phyloP scores from a whole-genome alignment of 306 rosid species.

The Acmispon strigosus region DNA sequence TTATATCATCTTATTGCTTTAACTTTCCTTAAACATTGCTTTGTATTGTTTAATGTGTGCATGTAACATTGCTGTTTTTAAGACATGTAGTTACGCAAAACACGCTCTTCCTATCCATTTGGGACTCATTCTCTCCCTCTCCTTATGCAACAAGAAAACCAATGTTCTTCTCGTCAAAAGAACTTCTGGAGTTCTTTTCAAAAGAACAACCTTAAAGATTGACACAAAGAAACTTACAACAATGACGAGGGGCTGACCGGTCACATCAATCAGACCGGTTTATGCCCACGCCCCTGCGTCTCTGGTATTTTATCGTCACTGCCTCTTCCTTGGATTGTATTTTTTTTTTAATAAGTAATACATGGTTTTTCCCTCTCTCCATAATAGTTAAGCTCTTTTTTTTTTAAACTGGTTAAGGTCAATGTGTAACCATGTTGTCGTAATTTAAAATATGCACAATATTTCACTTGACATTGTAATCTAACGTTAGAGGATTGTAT shows the following conservation, averaged over 20 bases:
- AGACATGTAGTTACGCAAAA: background rate
- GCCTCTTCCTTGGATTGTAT: background rate
- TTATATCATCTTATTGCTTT: no score
- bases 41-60: no score
- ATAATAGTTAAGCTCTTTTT: background rate
- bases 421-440: no score
- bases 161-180: background rate
- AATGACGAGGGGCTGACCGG: background rate
- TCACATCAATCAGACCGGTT: background rate
- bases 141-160: background rate
- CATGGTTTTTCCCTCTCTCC: background rate
- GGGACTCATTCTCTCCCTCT: background rate
- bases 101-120: background rate
- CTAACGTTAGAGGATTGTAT: no score
- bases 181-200: background rate
- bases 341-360: background rate
- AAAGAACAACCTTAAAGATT: background rate
- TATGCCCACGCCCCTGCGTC: background rate
- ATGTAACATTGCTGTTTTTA: background rate
- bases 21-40: no score
- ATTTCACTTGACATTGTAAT: no score
- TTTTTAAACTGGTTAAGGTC: background rate
- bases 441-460: background rate
- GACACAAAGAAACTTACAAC: background rate
- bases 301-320: background rate